phyloP scores from a whole-genome alignment of 2,329 filamentous ascomycete species.

The Botrytis elliptica region DNA sequence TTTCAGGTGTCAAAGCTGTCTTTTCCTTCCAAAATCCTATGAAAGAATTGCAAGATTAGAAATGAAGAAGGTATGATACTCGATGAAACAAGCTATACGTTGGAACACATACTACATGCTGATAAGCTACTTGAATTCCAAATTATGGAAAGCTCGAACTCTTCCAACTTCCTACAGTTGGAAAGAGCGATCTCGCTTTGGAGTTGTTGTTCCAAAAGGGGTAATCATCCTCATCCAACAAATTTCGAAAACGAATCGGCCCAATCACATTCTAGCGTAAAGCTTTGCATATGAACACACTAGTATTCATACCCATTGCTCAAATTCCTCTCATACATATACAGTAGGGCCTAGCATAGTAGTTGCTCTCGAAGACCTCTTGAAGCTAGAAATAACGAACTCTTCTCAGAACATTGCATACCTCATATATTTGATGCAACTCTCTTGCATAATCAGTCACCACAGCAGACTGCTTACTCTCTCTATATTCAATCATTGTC shows the following conservation, averaged over 20 bases:
- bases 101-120: not conserved
- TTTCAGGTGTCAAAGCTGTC: not conserved
- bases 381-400: not conserved
- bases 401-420: not conserved
- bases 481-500: slow-evolving; percentile 6
- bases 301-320: not conserved
- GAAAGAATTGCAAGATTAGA: not conserved
- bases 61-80: not conserved
- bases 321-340: not conserved
- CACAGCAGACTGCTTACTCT: not conserved
- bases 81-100: not conserved
- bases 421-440: slow-evolving; percentile 2
- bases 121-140: not conserved
- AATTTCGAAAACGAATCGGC: not conserved
- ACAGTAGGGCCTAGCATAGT: not conserved
- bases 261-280: not conserved
- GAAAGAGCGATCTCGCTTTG: slow-evolving; percentile 5
- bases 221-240: not conserved
- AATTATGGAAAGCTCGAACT: not conserved
- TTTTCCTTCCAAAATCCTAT: not conserved
- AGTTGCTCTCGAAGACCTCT: not conserved
- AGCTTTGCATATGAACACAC: not conserved
- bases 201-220: slow-evolving; percentile 9
- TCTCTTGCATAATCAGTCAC: not conserved
- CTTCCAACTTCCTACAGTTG: not conserved